These are phyloP conservation scores for Pseudogymnoascus sp. DNA, from an alignment of 2,329 filamentous ascomycete species.

Conservation along the genomic window DNA sequence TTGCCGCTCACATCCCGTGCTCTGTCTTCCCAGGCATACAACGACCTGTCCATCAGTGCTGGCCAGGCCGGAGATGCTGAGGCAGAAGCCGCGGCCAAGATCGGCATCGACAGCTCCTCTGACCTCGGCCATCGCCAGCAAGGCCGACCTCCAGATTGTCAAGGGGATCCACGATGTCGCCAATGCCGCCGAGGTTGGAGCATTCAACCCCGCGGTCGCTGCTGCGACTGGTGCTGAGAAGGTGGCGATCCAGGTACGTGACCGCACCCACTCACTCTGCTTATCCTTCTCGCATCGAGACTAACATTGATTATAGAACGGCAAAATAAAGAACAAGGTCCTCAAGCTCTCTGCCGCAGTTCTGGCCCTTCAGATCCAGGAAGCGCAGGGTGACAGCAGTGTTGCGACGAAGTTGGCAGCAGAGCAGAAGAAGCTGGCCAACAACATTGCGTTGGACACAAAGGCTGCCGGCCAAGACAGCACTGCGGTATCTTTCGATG, in stretches of 20 bases:
- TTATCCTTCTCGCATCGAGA: not conserved
- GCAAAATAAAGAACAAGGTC: constrained; percentile 56
- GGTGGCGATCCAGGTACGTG: constrained; percentile 40
- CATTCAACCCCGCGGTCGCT: constrained; percentile 49
- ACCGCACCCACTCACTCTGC: not conserved
- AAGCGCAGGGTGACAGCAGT: constrained; percentile 42
- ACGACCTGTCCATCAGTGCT: constrained; percentile 42
- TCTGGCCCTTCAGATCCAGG: constrained; percentile 43
- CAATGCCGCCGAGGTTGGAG: constrained; percentile 45
- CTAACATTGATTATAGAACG: constrained; percentile 30
- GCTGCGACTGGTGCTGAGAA: constrained; percentile 37
- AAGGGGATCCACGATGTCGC: constrained; percentile 45
- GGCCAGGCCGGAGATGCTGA: constrained; percentile 41
- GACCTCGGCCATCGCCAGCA: constrained; percentile 38
- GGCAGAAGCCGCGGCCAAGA: constrained; percentile 35
- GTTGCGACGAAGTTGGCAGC: constrained; percentile 38
- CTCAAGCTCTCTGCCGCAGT: constrained; percentile 49
- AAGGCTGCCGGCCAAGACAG: constrained; percentile 41
- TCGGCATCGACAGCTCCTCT: constrained; percentile 36
- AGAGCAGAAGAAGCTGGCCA: constrained; percentile 47
- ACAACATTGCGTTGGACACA: constrained; percentile 45
- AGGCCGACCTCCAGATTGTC: constrained; percentile 43
- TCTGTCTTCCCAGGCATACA: constrained; percentile 34
- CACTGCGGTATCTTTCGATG: constrained; percentile 34
- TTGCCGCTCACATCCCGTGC: constrained; percentile 12